Evolutionary conservation across 2,329 filamentous ascomycete genomes (phyloP), one percentile per base, ranked within the genome.

Genomic region (Colletotrichum musae): DNA sequence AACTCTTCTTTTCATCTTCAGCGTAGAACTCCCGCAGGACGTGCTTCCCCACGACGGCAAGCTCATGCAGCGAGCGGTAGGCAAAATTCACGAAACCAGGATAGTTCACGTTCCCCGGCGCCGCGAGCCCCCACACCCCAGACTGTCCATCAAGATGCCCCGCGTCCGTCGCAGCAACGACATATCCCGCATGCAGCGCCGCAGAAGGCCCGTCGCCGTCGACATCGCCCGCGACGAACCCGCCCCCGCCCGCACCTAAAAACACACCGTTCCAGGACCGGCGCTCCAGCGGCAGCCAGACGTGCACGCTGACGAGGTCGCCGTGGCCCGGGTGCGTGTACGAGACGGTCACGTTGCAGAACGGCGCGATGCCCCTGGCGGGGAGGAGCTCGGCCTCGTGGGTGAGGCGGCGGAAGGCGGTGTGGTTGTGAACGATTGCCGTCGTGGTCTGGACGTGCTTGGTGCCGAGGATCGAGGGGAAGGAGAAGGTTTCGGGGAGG

Each of bases 11-110:
- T 0, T 78, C 75, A 0, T 24, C 5, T 2, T 62, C 70, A 0
- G 79, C 77, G 71, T 89, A 89, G 74, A 84, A 88, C 12, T 77
- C 74, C 32, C 81, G 70, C 3, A 82, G 80, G 21, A 89, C 72
- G 6, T 79, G 69, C 73, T 89, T 89, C 21, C 82, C 83, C 2
- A 86, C 72, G 3, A 84, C 78, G 0, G 85, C 82, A 36, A 83
- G 84, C n/a, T 70, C 67, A 12, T 67, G 63, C 5, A 67, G 52
- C 13, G 62, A 54, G 4, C 50, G 4, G 13, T 64, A 56, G 2
- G 43, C 67, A 4, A 70, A 56, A 26, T 67, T 70, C 26, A 66
- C 36, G 0, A 70, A 5, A 16, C 48, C 5, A 0, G 51, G 51
- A 10, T 47, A 56, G n/a, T 67, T 47, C 13, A 67, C 7, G n/a